phyloP scores from a whole-genome alignment of 1,284 basidiomycete genomes.

The Wallemia mellicola region DNA sequence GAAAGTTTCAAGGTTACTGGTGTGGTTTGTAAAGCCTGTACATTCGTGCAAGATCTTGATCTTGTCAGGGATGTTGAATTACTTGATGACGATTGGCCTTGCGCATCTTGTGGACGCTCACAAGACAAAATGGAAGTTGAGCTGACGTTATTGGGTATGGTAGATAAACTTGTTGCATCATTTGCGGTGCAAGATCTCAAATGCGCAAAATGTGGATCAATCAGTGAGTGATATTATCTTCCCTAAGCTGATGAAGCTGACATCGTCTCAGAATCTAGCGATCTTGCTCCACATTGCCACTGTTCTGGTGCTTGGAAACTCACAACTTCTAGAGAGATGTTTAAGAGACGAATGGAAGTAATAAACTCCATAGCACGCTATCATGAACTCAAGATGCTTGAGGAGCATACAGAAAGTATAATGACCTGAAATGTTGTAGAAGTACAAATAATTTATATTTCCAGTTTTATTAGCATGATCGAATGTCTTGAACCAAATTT shows the following conservation, averaged over 20 bases:
- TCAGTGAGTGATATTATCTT: neutral
- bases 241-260: neutral
- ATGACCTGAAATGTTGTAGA: neutral
- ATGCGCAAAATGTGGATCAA: neutral
- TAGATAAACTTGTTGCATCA: slow-evolving; percentile 36
- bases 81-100: slow-evolving; percentile 15
- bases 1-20: slow-evolving; percentile 60
- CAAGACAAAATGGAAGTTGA: slow-evolving; percentile 68
- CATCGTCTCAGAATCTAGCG: neutral
- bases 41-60: slow-evolving; percentile 66
- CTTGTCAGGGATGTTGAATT: slow-evolving; percentile 78
- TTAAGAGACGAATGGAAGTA: neutral
- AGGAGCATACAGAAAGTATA: neutral
- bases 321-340: neutral
- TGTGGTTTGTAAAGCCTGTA: slow-evolving; percentile 73
- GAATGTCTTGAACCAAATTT: neutral
- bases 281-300: neutral
- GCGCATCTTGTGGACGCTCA: slow-evolving; percentile 38
- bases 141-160: slow-evolving; percentile 46
- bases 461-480: neutral
- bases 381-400: neutral
- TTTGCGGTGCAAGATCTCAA: slow-evolving; percentile 53
- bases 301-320: neutral
- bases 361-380: neutral
- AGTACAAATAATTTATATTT: neutral